These are phyloP conservation scores for Pseudogymnoascus sp. DNA, from an alignment of 2,329 filamentous ascomycete species.

Conservation along the genomic window DNA sequence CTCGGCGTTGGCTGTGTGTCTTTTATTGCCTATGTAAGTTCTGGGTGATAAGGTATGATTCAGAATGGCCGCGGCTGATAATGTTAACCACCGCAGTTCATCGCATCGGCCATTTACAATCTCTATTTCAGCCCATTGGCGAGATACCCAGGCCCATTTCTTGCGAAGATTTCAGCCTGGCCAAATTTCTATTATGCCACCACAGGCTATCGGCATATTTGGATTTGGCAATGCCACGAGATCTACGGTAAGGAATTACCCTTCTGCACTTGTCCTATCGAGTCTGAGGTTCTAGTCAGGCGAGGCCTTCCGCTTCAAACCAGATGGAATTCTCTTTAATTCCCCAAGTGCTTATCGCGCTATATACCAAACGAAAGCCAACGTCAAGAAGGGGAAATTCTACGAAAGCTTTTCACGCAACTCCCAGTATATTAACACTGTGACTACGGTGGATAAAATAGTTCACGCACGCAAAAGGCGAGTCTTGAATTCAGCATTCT, in stretches of 20 bases:
- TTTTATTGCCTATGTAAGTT: background rate
- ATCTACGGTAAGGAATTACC: background rate
- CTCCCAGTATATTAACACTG: conserved; percentile 8
- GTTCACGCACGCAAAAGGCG: conserved; percentile 12
- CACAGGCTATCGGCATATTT: background rate
- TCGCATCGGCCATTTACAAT: background rate
- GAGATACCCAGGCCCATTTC: background rate
- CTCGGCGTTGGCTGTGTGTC: background rate
- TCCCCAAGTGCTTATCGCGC: conserved; percentile 9
- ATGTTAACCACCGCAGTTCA: background rate
- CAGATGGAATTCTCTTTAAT: conserved; percentile 12
- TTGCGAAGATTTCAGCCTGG: background rate
- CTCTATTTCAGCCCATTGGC: conserved; percentile 1
- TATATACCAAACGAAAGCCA: conserved; percentile 12
- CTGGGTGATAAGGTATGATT: background rate
- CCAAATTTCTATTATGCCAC: conserved; percentile 4
- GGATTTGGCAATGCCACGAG: background rate
- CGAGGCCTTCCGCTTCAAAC: conserved; percentile 10
- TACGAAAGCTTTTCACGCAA: conserved; percentile 11
- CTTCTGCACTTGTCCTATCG: background rate
- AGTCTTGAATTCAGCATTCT: conserved; percentile 12
- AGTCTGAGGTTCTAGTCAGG: background rate
- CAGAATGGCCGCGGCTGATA: background rate
- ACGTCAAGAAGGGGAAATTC: conserved; percentile 13
- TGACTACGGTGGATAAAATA: conserved; percentile 6